A percentile compares a stretch with the other conserved stretches of the same genome.
phyloP scores from a whole-genome alignment of 306 rosid species.

The Cyclanthera cordifolia region DNA sequence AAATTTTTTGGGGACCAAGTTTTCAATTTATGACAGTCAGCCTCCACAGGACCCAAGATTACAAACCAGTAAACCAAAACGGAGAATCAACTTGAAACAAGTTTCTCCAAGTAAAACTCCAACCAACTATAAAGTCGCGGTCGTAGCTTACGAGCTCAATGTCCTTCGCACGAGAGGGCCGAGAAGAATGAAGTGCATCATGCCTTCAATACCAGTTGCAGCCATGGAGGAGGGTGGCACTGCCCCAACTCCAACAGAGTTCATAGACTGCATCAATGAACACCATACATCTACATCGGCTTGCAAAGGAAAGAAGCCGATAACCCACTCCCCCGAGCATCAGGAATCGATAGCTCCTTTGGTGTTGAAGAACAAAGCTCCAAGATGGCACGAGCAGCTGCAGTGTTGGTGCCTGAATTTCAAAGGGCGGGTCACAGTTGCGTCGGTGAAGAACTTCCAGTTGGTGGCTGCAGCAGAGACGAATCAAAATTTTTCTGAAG shows the following conservation, averaged over 20 bases:
- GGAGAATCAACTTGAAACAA: conserved; percentile 39
- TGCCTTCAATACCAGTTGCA: conserved; percentile 65
- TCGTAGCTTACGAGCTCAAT: conserved; percentile 68
- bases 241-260: conserved; percentile 69
- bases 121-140: conserved; percentile 40
- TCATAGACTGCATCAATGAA: conserved; percentile 24
- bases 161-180: conserved; percentile 94
- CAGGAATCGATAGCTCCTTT: conserved; percentile 28
- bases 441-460: conserved; percentile 92
- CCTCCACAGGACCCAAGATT: conserved; percentile 33
- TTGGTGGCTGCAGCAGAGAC: conserved; percentile 73
- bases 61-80: conserved; percentile 35
- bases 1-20: conserved; percentile 84
- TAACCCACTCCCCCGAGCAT: conserved; percentile 19
- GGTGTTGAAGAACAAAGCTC: conserved; percentile 67
- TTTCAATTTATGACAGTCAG: conserved; percentile 49
- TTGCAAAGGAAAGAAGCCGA: conserved; percentile 36
- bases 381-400: conserved; percentile 93
- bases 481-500: conserved; percentile 38
- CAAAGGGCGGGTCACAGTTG: conserved; percentile 89
- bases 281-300: conserved; percentile 13
- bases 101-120: conserved; percentile 41
- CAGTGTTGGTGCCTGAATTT: conserved; percentile 97
- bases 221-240: conserved; percentile 72
- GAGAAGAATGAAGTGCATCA: conserved; percentile 66